Percentiles rank a stretch among this genome's conserved stretches.
These are phyloP conservation scores for Neltuma alba DNA, from an alignment of 306 rosid genomes.

Conservation along the genomic window DNA sequence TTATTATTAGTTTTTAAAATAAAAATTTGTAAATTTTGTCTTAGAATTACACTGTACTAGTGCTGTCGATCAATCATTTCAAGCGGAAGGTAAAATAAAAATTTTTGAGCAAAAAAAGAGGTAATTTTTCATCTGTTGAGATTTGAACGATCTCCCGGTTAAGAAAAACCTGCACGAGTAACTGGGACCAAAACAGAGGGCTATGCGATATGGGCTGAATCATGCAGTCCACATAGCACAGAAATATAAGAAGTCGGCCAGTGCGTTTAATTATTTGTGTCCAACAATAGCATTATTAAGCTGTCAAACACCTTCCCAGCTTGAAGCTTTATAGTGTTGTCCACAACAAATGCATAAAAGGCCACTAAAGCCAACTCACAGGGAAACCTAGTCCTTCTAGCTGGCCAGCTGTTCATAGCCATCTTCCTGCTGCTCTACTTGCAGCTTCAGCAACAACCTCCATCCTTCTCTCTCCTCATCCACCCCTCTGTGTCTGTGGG, in stretches of 20 bases:
- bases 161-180: neutral
- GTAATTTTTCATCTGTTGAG: too few relatives aligned
- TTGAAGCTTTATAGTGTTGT: neutral
- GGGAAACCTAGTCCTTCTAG: conserved; percentile 4
- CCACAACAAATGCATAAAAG: conserved; percentile 21
- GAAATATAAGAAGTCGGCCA: neutral
- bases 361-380: conserved; percentile 37
- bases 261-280: neutral
- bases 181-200: conserved; percentile 12
- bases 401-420: conserved; percentile 38
- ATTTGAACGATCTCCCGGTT: neutral
- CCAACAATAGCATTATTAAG: conserved; percentile 13
- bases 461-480: neutral
- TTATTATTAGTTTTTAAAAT: too few relatives aligned
- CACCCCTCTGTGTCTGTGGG: neutral
- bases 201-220: neutral
- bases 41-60: too few relatives aligned
- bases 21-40: too few relatives aligned
- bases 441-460: conserved; percentile 36
- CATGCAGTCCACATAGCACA: neutral
- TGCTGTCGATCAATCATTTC: neutral
- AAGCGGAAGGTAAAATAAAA: neutral
- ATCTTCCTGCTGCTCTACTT: conserved; percentile 28
- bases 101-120: neutral
- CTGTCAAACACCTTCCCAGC: conserved; percentile 4